Evolutionary conservation across 1,139 yeast genomes (phyloP).

Genomic region (Yamadazyma trypodendri): DNA sequence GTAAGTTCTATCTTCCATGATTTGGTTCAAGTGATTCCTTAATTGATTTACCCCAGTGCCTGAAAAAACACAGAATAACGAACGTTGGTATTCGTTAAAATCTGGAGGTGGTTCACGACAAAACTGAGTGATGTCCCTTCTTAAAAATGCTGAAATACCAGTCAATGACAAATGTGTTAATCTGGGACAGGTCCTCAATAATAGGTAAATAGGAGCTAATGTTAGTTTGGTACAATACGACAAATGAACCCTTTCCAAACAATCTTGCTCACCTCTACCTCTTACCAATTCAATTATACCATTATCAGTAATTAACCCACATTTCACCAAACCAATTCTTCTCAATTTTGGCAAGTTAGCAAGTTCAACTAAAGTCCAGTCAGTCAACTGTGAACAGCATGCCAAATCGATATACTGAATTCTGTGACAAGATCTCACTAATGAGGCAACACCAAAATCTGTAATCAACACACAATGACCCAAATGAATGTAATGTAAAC

Average conservation of each 20-base stretch:
- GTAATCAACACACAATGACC: constrained; percentile 94
- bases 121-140: constrained; percentile 80
- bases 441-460: constrained; percentile 76
- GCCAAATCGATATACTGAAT: constrained; percentile 94
- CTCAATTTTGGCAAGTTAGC: constrained; percentile 77
- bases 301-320: constrained; percentile 82
- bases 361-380: constrained; percentile 75
- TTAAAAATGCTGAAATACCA: constrained; percentile 84
- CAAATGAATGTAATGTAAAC: constrained; percentile 84
- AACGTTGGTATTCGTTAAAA: constrained; percentile 82
- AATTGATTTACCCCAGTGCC: constrained; percentile 83
- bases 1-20: constrained; percentile 45
- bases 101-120: constrained; percentile 97
- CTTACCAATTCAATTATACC: constrained; percentile 80
- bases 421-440: constrained; percentile 78
- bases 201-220: constrained; percentile 64
- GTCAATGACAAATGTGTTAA: constrained; percentile 86
- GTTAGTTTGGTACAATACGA: constrained; percentile 87
- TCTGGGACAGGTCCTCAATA: constrained; percentile 79
- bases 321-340: constrained; percentile 91
- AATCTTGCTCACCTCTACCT: constrained; percentile 68
- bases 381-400: constrained; percentile 88
- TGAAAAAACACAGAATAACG: constrained; percentile 88
- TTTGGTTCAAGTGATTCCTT: constrained; percentile 56
- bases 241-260: constrained; percentile 87